Conservation (phyloP, 352 stramenopile species). For the Globisporangium lucens region DNA sequence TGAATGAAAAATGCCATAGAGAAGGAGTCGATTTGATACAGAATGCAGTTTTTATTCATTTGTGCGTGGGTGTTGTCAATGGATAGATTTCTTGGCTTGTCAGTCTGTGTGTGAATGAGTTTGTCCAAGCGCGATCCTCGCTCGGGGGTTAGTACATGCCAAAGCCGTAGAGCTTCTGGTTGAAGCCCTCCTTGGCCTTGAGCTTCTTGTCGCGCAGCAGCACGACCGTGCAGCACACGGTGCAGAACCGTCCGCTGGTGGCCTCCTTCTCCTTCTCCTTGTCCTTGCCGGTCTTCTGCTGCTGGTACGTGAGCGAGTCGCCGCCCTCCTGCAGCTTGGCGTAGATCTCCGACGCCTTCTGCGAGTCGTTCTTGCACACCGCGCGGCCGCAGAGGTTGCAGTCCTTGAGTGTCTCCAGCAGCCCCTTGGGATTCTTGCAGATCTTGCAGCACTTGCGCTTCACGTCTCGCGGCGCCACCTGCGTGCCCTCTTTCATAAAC, state of each 20-base stretch:
- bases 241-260: conserved; percentile 49
- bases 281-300: conserved; percentile 35
- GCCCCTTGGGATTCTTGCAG: conserved; percentile 72
- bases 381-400: conserved; percentile 74
- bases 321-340: conserved; percentile 36
- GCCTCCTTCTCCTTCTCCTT: conserved; percentile 58
- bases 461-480: conserved; percentile 50
- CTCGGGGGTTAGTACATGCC: conserved; percentile 34
- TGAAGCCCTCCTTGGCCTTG: conserved; percentile 70
- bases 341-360: conserved; percentile 72
- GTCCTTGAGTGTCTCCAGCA: conserved; percentile 72
- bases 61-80: neutral
- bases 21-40: neutral
- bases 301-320: conserved; percentile 19
- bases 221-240: conserved; percentile 74
- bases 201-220: conserved; percentile 73
- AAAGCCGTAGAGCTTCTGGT: conserved; percentile 73
- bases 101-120: neutral
- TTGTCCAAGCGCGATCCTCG: too few relatives aligned
- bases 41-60: neutral
- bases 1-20: neutral
- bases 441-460: conserved; percentile 75
- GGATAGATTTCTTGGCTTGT: neutral
- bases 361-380: conserved; percentile 82
- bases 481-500: conserved; percentile 75